phyloP scores from a whole-genome alignment of 352 stramenopile genomes.

The Globisporangium splendens region DNA sequence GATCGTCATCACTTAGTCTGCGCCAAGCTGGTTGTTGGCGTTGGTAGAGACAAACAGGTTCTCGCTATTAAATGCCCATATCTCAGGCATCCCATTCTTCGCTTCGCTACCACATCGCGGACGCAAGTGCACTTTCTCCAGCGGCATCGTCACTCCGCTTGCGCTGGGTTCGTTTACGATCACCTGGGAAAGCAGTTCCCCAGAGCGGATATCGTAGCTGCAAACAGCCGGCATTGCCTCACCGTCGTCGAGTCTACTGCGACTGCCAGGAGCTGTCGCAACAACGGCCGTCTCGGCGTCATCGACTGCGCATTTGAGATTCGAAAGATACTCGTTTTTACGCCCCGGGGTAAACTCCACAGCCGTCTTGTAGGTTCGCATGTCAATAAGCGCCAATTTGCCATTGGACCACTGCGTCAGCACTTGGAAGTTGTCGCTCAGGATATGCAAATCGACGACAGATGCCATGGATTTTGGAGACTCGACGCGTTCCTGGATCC shows the following conservation, averaged over 20 bases:
- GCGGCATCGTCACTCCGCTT: slow-evolving; percentile 1
- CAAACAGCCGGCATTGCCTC: slow-evolving; percentile 18
- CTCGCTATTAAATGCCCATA: slow-evolving; percentile 39
- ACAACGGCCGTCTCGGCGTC: slow-evolving; percentile 33
- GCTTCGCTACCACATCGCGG: not conserved
- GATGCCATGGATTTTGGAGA: slow-evolving; percentile 21
- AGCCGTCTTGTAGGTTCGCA: slow-evolving; percentile 34
- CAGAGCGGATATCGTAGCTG: slow-evolving; percentile 27
- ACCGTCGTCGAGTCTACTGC: slow-evolving; percentile 5
- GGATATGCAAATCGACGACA: slow-evolving; percentile 34
- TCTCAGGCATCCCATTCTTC: slow-evolving; percentile 17
- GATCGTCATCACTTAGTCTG: not conserved
- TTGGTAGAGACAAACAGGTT: slow-evolving; percentile 26
- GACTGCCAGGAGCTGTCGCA: slow-evolving; percentile 13
- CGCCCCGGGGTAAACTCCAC: slow-evolving; percentile 28
- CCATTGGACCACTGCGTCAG: slow-evolving; percentile 46
- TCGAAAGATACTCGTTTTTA: slow-evolving; percentile 26
- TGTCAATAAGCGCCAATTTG: slow-evolving; percentile 40
- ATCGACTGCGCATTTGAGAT: slow-evolving; percentile 27
- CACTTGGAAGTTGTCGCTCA: slow-evolving; percentile 34
- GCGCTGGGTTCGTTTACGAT: slow-evolving; percentile 11
- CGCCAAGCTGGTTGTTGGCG: not conserved
- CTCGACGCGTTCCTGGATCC: slow-evolving; percentile 11
- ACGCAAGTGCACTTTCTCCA: slow-evolving; percentile 40
- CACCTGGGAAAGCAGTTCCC: slow-evolving; percentile 15